Percentiles rank a stretch among this genome's conserved stretches.
These are phyloP conservation scores for Pseudopithomyces chartarum DNA, from an alignment of 2,329 filamentous ascomycete genomes.

Conservation along the genomic window DNA sequence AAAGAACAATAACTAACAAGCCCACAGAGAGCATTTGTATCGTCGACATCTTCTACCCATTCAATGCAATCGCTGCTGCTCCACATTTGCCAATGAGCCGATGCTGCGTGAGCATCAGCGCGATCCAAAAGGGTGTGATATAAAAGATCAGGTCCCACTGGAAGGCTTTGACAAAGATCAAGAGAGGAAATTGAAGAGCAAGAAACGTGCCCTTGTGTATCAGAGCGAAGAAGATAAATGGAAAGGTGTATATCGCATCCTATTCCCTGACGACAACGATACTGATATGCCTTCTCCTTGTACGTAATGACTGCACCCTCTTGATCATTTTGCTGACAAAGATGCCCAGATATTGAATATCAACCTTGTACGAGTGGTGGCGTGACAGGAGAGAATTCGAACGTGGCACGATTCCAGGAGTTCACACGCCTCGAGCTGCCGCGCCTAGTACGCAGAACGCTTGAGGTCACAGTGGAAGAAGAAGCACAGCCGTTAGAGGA, in stretches of 20 bases:
- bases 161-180: slow-evolving; percentile 34
- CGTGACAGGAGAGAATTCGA: slow-evolving; percentile 13
- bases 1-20: neutral
- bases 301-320: slow-evolving; percentile 5
- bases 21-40: slow-evolving; percentile 28
- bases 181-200: slow-evolving; percentile 31
- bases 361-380: slow-evolving; percentile 14
- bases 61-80: slow-evolving; percentile 30
- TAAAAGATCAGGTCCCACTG: slow-evolving; percentile 22
- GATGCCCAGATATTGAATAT: slow-evolving; percentile 22
- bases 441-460: slow-evolving; percentile 28
- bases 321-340: neutral
- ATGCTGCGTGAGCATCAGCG: slow-evolving; percentile 29
- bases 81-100: slow-evolving; percentile 24
- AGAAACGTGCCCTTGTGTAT: slow-evolving; percentile 23
- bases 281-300: slow-evolving; percentile 28
- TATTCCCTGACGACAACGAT: slow-evolving; percentile 30
- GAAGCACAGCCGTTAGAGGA: slow-evolving; percentile 33
- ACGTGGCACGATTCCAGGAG: slow-evolving; percentile 25
- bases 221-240: slow-evolving; percentile 32
- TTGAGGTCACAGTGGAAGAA: slow-evolving; percentile 29
- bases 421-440: slow-evolving; percentile 31
- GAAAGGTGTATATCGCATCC: slow-evolving; percentile 29
- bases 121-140: slow-evolving; percentile 24
- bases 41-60: slow-evolving; percentile 29